Base-by-base conservation (phyloP, 176 grass and related monocot species). In the Aegilops longissima region DNA sequence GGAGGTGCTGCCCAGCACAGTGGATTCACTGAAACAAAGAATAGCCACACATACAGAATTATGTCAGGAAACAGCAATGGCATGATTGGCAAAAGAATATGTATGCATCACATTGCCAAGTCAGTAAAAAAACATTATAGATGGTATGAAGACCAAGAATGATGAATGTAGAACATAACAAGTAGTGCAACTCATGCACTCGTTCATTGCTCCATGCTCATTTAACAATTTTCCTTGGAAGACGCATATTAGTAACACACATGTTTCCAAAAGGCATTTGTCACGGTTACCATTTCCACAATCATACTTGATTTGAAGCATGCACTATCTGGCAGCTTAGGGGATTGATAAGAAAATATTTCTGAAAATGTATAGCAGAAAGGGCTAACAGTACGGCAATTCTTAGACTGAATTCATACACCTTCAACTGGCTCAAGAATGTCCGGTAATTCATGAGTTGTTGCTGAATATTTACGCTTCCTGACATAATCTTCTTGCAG, bases 371-470 rank as follows among this genome's bases (percentile, higher is more conserved):
- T 23, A 76, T 0, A 85, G 13, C n/a, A 42, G 12, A 79, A 25
- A 35, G 10, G 78, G 9, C 13, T 47, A 81, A 85, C 47, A 29
- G 47, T 83, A 61, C 73, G 36, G 25, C 3, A 73, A 83, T 83
- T 67, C 8, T 74, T 44, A 20, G 66, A 30, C 56, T 44, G 23
- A 83, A 54, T 90, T 47, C 24, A 80, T 44, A 0, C 59, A 94
- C 92, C 92, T 89, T 89, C 75, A 74, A 76, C 36, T 35, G 61
- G 33, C 72, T 89, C 89, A 91, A 35, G 54, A 78, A 75, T 38
- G 9, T 77, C 72, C 63, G 71, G 77, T n/a, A 83, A 61, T 65
- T 29, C 64, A 87, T 35, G 54, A 94, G 23, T 40, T 80, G 12
- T 27, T 79, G 54, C 78, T 83, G 82, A 12, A 78, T 63, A 44